Evolutionary conservation across 768 basidiomycete genomes (phyloP).

Genomic region (Stropharia rugosoannulata): DNA sequence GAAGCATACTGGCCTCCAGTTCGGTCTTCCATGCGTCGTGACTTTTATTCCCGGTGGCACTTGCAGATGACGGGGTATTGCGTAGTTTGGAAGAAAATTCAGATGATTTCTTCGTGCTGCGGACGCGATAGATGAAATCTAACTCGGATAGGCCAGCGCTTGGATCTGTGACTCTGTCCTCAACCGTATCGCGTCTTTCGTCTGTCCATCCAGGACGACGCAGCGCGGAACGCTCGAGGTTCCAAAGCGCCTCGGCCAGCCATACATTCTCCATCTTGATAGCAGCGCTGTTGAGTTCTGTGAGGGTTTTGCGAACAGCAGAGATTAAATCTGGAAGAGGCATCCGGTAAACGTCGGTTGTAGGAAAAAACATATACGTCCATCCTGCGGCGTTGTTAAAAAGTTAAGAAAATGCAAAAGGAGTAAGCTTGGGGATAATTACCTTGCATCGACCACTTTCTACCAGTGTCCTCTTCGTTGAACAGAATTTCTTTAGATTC

Average conservation of each 20-base stretch:
- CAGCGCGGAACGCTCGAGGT: not conserved
- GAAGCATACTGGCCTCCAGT: slow-evolving; percentile 4
- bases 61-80: not conserved
- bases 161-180: not conserved
- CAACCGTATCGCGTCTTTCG: not conserved
- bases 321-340: slow-evolving; percentile 40
- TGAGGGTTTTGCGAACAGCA: slow-evolving; percentile 30
- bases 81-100: not conserved
- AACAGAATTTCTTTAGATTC: slow-evolving; percentile 7
- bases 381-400: slow-evolving; percentile 35
- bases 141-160: not conserved
- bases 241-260: slow-evolving; percentile 14
- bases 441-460: slow-evolving; percentile 34
- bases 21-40: slow-evolving; percentile 12
- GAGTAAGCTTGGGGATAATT: slow-evolving; percentile 1
- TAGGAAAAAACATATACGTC: slow-evolving; percentile 44
- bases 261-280: slow-evolving; percentile 13
- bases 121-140: not conserved
- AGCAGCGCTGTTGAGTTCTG: slow-evolving; percentile 5
- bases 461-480: slow-evolving; percentile 22
- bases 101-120: not conserved
- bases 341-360: slow-evolving; percentile 40
- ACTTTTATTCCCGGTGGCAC: slow-evolving; percentile 3
- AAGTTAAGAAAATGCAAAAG: not conserved
- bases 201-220: too few relatives aligned